These are phyloP conservation scores for Diaporthe sp. DNA, from an alignment of 2,329 filamentous ascomycete genomes.

Conservation along the genomic window DNA sequence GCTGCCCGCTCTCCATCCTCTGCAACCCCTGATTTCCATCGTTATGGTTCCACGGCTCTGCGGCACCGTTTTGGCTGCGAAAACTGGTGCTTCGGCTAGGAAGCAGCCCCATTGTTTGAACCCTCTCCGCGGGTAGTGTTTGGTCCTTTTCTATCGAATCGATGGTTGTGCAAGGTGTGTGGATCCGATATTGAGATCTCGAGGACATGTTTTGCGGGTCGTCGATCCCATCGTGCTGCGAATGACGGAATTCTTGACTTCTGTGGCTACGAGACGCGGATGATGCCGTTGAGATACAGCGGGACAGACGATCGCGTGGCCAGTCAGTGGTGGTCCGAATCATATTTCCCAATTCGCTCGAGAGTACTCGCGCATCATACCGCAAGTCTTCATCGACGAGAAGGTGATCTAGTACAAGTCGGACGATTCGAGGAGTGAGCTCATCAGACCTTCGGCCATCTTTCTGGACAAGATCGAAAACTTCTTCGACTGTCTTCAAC, in stretches of 20 bases:
- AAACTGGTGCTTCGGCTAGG: neutral
- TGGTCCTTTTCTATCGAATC: neutral
- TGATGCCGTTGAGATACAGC: neutral
- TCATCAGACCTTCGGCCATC: constrained; percentile 15
- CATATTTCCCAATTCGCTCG: neutral
- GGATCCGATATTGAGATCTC: neutral
- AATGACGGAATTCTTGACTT: neutral
- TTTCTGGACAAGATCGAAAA: neutral
- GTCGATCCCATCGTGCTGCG: neutral
- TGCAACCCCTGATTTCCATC: neutral
- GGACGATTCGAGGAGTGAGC: neutral
- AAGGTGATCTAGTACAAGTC: neutral
- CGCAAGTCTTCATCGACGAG: neutral
- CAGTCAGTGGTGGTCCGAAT: neutral
- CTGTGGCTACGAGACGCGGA: neutral
- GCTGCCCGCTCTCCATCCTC: neutral
- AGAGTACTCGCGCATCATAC: neutral
- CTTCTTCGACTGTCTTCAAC: neutral
- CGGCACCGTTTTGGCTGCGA: neutral
- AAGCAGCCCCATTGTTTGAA: neutral
- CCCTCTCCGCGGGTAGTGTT: neutral
- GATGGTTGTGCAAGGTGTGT: neutral
- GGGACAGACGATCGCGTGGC: no score
- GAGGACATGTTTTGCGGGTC: neutral
- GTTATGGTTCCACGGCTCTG: neutral